A percentile compares a stretch with the other conserved stretches of the same genome.
Conservation (phyloP, 176 grass and related monocot genomes). For the Carex scoparia region DNA sequence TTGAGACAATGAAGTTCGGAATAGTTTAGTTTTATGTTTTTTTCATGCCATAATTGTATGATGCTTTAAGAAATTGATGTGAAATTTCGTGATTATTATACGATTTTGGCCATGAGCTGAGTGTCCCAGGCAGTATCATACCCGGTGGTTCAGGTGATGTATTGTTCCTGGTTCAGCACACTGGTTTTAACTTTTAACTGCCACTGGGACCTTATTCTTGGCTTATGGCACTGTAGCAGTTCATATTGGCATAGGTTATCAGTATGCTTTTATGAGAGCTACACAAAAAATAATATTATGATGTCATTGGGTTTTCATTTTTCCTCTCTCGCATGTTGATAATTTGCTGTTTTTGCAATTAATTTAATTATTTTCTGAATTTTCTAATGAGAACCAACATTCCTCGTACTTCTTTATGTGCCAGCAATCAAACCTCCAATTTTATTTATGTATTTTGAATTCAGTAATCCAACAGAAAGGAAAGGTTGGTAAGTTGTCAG, state of each 20-base stretch:
- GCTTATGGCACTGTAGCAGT: neutral
- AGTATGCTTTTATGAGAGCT: neutral
- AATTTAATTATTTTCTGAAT: neutral
- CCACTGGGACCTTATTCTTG: neutral
- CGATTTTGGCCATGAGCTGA: neutral
- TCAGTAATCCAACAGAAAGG: neutral
- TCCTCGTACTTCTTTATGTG: neutral
- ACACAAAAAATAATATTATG: neutral
- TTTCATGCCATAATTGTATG: neutral
- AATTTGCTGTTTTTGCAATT: neutral
- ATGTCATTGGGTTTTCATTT: neutral
- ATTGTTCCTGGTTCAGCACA: neutral
- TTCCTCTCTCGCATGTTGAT: neutral
- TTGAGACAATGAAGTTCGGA: neutral
- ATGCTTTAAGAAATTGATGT: neutral
- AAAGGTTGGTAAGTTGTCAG: neutral
- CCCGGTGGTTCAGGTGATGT: neutral
- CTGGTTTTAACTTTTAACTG: neutral
- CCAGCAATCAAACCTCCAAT: neutral
- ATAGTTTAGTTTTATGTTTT: neutral
- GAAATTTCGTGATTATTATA: neutral
- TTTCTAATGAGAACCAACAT: neutral
- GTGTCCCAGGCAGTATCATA: neutral
- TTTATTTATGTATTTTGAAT: neutral
- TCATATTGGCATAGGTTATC: neutral